A percentile compares a stretch with the other conserved stretches of the same genome.
phyloP scores from a whole-genome alignment of 2,329 filamentous ascomycete species.

The Coniochaeta sp. region DNA sequence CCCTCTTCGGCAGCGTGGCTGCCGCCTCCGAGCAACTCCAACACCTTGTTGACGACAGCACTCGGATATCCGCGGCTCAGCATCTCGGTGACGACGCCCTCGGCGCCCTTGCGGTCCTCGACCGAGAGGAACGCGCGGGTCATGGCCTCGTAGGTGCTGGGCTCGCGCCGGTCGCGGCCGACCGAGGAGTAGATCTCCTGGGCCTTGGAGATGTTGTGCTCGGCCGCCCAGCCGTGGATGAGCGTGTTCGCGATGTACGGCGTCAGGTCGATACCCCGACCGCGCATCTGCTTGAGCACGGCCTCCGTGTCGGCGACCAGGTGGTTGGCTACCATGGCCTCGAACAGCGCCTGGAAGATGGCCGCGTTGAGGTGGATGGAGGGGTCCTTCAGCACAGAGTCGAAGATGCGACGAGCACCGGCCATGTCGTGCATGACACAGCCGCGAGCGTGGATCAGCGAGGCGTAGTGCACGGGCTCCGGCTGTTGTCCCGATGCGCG shows the following conservation, averaged over 20 bases:
- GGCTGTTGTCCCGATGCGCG: constrained; percentile 65
- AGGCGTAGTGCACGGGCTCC: constrained; percentile 92
- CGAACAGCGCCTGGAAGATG: constrained; percentile 93
- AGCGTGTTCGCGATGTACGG: constrained; percentile 98
- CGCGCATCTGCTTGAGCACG: constrained; percentile 68
- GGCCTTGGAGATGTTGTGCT: constrained; percentile 73
- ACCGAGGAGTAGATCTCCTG: constrained; percentile 75
- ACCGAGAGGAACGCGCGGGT: constrained; percentile 83
- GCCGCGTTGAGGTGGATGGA: constrained; percentile 70
- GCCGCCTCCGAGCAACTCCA: constrained; percentile 74
- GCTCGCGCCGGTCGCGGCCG: constrained; percentile 72
- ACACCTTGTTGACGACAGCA: constrained; percentile 88
- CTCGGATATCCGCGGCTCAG: constrained; percentile 81
- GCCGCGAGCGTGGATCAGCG: constrained; percentile 90
- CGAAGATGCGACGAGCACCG: constrained; percentile 74
- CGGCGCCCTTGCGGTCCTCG: constrained; percentile 70
- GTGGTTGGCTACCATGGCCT: constrained; percentile 94
- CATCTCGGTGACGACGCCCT: constrained; percentile 81
- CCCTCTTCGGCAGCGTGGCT: constrained; percentile 30
- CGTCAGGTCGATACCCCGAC: constrained; percentile 72
- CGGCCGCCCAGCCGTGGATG: constrained; percentile 91
- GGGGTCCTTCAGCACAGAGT: constrained; percentile 64
- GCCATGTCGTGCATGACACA: constrained; percentile 89
- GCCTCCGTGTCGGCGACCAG: constrained; percentile 68
- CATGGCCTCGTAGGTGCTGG: constrained; percentile 98